These are phyloP conservation scores for Tausonia pullulans DNA, from an alignment of 1,284 basidiomycete genomes.

Conservation along the genomic window DNA sequence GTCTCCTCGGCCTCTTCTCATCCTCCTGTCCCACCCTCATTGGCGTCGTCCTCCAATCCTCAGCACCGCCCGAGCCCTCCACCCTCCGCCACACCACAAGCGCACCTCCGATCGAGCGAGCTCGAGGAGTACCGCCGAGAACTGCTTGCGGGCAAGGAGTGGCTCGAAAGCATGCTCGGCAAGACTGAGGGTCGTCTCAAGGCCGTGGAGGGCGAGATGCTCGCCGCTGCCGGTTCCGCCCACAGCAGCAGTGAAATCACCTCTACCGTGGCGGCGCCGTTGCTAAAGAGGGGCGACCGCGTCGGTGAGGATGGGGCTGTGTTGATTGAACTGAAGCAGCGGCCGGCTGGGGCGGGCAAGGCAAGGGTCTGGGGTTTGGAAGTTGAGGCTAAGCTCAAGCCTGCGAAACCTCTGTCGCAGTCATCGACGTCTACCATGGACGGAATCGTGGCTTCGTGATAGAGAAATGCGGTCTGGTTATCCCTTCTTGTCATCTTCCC, in stretches of 20 bases:
- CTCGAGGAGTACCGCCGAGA: constrained; percentile 7
- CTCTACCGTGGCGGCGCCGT: neutral
- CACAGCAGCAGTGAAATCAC: neutral
- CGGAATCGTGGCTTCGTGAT: too few species aligned
- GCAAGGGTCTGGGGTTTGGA: neutral
- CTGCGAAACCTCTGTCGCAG: too few species aligned
- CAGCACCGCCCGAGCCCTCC: neutral
- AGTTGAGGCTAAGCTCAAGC: too few species aligned
- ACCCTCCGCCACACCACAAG: neutral
- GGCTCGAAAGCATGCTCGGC: constrained; percentile 10
- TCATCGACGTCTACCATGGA: too few species aligned
- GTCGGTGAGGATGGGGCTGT: neutral
- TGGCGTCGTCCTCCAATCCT: neutral
- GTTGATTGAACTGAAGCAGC: neutral
- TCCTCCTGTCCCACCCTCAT: neutral
- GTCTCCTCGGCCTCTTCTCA: neutral
- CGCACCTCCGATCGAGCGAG: neutral
- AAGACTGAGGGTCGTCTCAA: neutral
- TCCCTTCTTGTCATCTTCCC: too few species aligned
- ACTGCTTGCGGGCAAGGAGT: constrained; percentile 10
- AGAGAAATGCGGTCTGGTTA: too few species aligned
- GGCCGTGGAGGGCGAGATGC: neutral
- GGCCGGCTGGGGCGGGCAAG: neutral
- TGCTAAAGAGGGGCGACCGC: neutral
- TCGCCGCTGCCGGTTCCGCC: neutral